Evolutionary conservation across 129 eudicot genomes (phyloP).

Genomic region (Artemisia tridentata): DNA sequence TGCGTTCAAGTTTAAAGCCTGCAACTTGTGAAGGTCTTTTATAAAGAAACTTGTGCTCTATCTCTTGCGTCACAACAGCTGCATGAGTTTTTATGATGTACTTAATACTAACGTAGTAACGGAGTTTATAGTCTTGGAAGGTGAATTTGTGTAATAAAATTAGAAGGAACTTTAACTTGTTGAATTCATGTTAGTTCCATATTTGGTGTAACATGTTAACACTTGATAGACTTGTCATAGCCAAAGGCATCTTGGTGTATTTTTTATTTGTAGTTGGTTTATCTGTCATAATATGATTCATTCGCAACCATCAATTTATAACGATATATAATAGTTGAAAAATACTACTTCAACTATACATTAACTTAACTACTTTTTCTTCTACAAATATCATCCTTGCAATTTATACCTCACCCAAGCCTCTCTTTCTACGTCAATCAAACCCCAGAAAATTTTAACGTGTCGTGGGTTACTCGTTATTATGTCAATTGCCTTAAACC

Average conservation of each 20-base stretch:
- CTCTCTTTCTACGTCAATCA: no score
- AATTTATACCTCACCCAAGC: no score
- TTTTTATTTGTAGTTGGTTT: background rate
- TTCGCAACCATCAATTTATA: no score
- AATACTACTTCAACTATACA: no score
- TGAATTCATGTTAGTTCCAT: background rate
- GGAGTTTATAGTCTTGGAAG: background rate
- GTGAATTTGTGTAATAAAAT: background rate
- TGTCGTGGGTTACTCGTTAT: no score
- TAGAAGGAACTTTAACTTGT: constrained; percentile 3
- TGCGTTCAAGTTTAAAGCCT: constrained; percentile 15
- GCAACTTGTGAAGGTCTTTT: constrained; percentile 27
- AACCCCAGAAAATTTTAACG: no score
- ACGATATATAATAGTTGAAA: no score
- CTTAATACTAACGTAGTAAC: background rate
- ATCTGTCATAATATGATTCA: background rate
- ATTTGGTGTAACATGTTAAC: background rate
- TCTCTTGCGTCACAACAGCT: background rate
- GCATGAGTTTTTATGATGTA: background rate
- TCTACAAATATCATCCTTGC: no score
- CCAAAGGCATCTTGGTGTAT: background rate
- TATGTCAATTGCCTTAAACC: no score
- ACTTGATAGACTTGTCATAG: constrained; percentile 6
- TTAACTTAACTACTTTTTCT: no score
- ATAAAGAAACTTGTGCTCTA: constrained; percentile 4